These are phyloP conservation scores for Dichomitus squalens DNA, from an alignment of 1,284 basidiomycete species.

Conservation along the genomic window DNA sequence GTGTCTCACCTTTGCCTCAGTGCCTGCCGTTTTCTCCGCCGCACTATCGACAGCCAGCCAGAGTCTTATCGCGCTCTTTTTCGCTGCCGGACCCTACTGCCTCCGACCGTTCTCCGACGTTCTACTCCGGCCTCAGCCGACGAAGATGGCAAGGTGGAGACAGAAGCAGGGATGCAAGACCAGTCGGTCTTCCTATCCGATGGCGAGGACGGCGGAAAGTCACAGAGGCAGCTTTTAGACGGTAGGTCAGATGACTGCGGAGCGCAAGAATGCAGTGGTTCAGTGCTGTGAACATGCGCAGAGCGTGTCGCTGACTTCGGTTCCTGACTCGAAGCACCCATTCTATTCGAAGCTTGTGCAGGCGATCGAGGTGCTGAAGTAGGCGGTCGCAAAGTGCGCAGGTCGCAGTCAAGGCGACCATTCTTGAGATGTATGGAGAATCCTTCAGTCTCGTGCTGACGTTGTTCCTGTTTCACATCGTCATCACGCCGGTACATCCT, in stretches of 20 bases:
- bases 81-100: conserved; percentile 29
- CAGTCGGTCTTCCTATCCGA: conserved; percentile 53
- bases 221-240: conserved; percentile 34
- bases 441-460: conserved; percentile 89
- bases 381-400: conserved; percentile 56
- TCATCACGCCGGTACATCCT: conserved; percentile 74
- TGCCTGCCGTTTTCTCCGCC: conserved; percentile 35
- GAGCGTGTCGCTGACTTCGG: not conserved
- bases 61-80: too few relatives aligned
- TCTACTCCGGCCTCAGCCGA: conserved; percentile 7
- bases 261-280: conserved; percentile 61
- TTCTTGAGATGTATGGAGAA: conserved; percentile 87
- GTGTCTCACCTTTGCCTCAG: conserved; percentile 32
- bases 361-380: conserved; percentile 64
- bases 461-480: conserved; percentile 92
- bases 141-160: conserved; percentile 29
- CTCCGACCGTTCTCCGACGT: conserved; percentile 23
- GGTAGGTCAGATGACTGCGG: conserved; percentile 33
- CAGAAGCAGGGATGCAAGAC: conserved; percentile 49
- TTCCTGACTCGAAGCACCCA: conserved; percentile 40
- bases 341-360: conserved; percentile 75
- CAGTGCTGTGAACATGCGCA: not conserved
- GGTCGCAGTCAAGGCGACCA: conserved; percentile 79
- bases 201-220: conserved; percentile 34
- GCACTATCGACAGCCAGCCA: too few relatives aligned